A percentile compares a stretch with the other conserved stretches of the same genome.
phyloP scores from a whole-genome alignment of 305 asterid genomes.

The Fraxinus xanthoxyloides region DNA sequence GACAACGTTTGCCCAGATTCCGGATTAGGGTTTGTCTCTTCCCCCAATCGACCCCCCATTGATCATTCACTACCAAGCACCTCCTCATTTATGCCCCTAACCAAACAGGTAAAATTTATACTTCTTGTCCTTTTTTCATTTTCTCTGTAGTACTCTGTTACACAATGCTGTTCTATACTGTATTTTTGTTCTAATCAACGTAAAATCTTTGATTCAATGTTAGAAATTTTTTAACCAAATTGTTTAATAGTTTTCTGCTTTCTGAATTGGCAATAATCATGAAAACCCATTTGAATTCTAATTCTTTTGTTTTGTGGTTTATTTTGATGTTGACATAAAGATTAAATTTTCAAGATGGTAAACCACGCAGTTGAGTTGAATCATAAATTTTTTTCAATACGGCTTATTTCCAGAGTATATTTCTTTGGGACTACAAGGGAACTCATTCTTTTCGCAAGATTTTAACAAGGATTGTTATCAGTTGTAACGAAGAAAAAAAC shows the following conservation, averaged over 20 bases:
- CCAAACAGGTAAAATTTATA: slow-evolving; percentile 31
- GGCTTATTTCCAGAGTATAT: not conserved
- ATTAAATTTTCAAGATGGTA: slow-evolving; percentile 2
- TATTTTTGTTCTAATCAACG: not conserved
- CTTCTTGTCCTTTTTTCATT: not conserved
- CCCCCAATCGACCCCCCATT: slow-evolving; percentile 39
- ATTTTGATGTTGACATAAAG: slow-evolving; percentile 6
- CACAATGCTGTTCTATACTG: not conserved
- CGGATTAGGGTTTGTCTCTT: slow-evolving; percentile 34
- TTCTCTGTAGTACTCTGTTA: slow-evolving; percentile 4
- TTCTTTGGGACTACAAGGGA: not conserved
- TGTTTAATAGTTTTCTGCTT: not conserved
- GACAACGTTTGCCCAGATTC: slow-evolving; percentile 24
- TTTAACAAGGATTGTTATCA: not conserved
- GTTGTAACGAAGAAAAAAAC: not conserved
- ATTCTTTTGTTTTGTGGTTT: slow-evolving; percentile 9
- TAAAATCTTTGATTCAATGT: not conserved
- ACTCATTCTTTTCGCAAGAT: not conserved
- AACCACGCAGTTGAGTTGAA: not conserved
- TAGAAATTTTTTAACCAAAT: slow-evolving; percentile 12
- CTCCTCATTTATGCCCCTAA: slow-evolving; percentile 26
- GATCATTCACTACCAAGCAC: slow-evolving; percentile 24
- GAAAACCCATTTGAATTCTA: slow-evolving; percentile 14
- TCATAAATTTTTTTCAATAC: not conserved
- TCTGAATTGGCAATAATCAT: not conserved